phyloP scores from a whole-genome alignment of 2,329 filamentous ascomycete genomes.

The Clathrospora elynae region DNA sequence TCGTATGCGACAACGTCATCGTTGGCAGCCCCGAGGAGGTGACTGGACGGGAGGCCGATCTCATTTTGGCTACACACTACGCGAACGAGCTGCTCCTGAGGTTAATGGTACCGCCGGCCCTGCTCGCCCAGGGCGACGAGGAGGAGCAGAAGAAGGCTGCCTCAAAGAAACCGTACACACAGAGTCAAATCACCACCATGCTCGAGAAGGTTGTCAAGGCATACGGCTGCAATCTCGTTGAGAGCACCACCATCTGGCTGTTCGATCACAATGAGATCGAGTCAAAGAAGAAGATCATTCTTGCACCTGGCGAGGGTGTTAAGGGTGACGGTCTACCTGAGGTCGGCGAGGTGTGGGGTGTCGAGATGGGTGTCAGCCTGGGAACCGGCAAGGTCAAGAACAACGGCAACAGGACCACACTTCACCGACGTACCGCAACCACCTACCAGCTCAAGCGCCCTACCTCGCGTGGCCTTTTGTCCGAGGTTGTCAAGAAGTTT shows the following conservation, averaged over 20 bases:
- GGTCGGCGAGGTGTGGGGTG: conserved; percentile 93
- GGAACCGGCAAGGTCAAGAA: conserved; percentile 95
- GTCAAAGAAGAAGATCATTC: conserved; percentile 96
- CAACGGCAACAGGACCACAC: conserved; percentile 80
- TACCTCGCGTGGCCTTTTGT: conserved; percentile 88
- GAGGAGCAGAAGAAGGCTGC: conserved; percentile 93
- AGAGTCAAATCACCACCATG: conserved; percentile 82
- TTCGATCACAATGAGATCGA: conserved; percentile 98
- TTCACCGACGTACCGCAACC: conserved; percentile 89
- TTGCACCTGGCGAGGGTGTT: conserved; percentile 81
- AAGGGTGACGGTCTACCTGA: conserved; percentile 91
- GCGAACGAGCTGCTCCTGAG: conserved; percentile 93
- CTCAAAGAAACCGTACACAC: conserved; percentile 78
- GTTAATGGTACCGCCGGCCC: conserved; percentile 87
- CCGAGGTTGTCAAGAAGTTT: conserved; percentile 96
- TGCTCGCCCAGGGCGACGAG: conserved; percentile 80
- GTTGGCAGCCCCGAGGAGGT: conserved; percentile 70
- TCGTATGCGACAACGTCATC: conserved; percentile 91
- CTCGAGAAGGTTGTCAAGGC: conserved; percentile 90
- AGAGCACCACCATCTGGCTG: conserved; percentile 97
- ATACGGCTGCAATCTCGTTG: conserved; percentile 90
- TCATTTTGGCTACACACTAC: conserved; percentile 89
- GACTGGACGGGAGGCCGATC: conserved; percentile 79
- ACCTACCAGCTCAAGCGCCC: conserved; percentile 94
- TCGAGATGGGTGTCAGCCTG: conserved; percentile 91